Conservation (phyloP, 202 grass and related monocot genomes). For the Setaria viridis region DNA sequence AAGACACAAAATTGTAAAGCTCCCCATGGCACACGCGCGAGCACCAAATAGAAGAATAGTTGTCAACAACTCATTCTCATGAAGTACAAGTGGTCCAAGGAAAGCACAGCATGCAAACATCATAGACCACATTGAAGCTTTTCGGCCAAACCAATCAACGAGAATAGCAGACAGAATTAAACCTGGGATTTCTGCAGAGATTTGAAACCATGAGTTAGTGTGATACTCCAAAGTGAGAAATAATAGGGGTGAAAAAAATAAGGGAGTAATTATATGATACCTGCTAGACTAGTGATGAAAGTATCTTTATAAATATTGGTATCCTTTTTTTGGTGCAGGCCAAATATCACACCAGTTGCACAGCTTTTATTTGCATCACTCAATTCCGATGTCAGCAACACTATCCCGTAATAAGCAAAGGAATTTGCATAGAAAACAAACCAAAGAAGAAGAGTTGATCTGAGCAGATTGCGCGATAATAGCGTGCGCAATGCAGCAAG, state of each 20-base stretch:
- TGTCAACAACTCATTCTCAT: slow-evolving; percentile 72
- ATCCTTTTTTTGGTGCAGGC: slow-evolving; percentile 32
- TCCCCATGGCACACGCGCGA: slow-evolving; percentile 69
- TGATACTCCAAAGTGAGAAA: slow-evolving; percentile 11
- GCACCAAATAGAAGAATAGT: slow-evolving; percentile 79
- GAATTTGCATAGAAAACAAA: slow-evolving; percentile 77
- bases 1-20: slow-evolving; percentile 70
- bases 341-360: slow-evolving; percentile 38
- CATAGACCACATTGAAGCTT: slow-evolving; percentile 75
- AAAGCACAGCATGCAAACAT: slow-evolving; percentile 74
- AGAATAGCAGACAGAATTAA: slow-evolving; percentile 67
- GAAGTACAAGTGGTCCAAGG: slow-evolving; percentile 65
- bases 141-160: slow-evolving; percentile 82
- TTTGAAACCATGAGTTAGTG: slow-evolving; percentile 23
- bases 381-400: slow-evolving; percentile 75
- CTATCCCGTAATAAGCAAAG: slow-evolving; percentile 85
- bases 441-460: slow-evolving; percentile 89
- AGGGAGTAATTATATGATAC: slow-evolving; percentile 41
- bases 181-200: slow-evolving; percentile 71
- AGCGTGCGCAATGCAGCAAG: slow-evolving; percentile 55
- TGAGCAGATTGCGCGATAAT: slow-evolving; percentile 60
- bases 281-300: slow-evolving; percentile 86
- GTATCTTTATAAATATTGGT: slow-evolving; percentile 71
- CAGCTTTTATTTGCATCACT: slow-evolving; percentile 57
- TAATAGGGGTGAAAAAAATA: slow-evolving; percentile 4